Conservation (phyloP, 108 stramenopile genomes). For the Nitzschia putrida region DNA sequence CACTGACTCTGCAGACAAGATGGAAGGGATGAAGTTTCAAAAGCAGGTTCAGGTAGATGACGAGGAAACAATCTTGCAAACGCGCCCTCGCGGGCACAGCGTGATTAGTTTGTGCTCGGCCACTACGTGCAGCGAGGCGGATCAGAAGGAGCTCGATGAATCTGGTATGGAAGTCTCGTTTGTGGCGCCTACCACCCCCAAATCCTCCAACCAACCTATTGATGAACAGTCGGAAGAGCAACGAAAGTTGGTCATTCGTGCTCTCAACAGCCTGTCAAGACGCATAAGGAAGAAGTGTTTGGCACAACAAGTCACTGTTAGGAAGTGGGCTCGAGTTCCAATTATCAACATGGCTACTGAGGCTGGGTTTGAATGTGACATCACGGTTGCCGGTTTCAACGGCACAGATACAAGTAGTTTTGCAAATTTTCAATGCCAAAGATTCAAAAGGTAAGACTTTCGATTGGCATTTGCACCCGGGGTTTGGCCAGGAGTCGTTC, state of each 20-base stretch:
- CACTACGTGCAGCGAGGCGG: slow-evolving; percentile 39
- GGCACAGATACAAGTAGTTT: slow-evolving; percentile 75
- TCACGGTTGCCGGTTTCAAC: slow-evolving; percentile 81
- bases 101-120: slow-evolving; percentile 31
- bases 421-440: slow-evolving; percentile 53
- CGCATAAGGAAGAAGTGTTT: slow-evolving; percentile 42
- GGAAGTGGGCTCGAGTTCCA: slow-evolving; percentile 66
- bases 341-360: slow-evolving; percentile 70
- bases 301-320: slow-evolving; percentile 38
- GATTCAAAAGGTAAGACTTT: slow-evolving; percentile 62
- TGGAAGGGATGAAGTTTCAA: slow-evolving; percentile 11
- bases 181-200: slow-evolving; percentile 2
- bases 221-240: slow-evolving; percentile 53
- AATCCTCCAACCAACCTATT: background rate
- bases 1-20: slow-evolving; percentile 13
- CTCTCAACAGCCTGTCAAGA: slow-evolving; percentile 41
- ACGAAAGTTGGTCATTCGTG: slow-evolving; percentile 48
- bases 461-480: background rate
- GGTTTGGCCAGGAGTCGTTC: background rate
- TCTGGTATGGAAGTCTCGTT: slow-evolving; percentile 47
- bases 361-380: slow-evolving; percentile 77
- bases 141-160: slow-evolving; percentile 29
- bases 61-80: slow-evolving; percentile 1
- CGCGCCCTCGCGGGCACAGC: slow-evolving; percentile 27
- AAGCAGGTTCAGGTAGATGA: slow-evolving; percentile 2